phyloP scores from a whole-genome alignment of 345 rosid genomes.

The Durio zibethinus region DNA sequence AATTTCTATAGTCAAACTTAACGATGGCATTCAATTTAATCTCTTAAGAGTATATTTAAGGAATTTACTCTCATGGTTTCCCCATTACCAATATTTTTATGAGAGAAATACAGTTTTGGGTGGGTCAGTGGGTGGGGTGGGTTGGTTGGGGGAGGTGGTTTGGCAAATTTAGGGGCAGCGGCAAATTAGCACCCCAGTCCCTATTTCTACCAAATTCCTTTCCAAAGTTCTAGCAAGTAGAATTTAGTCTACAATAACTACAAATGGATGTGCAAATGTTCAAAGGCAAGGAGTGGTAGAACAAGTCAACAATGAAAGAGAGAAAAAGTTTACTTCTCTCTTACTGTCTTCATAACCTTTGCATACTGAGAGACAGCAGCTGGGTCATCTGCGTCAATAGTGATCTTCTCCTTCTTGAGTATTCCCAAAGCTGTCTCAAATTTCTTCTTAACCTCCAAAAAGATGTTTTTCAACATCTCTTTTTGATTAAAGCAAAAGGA shows the following conservation, averaged over 20 bases:
- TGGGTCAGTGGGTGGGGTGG: background rate
- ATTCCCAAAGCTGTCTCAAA: conserved; percentile 78
- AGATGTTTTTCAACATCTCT: conserved; percentile 95
- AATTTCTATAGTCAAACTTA: background rate
- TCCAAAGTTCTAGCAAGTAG: background rate
- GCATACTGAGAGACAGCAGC: conserved; percentile 87
- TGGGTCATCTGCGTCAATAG: conserved; percentile 81
- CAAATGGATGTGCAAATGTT: background rate
- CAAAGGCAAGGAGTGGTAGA: background rate
- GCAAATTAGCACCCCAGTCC: background rate
- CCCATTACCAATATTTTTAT: background rate
- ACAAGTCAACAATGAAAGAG: background rate
- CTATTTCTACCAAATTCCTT: background rate
- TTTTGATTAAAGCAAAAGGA: conserved; percentile 18
- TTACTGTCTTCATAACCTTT: conserved; percentile 79
- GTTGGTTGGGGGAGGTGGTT: too few relatives aligned
- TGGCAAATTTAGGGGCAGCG: background rate
- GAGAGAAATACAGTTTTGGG: background rate
- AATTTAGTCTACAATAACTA: background rate
- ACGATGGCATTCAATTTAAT: background rate
- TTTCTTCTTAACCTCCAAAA: conserved; percentile 77
- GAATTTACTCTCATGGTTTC: background rate
- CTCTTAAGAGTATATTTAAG: background rate
- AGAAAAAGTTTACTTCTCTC: conserved; percentile 67
- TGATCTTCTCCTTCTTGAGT: conserved; percentile 85